Base-by-base conservation (phyloP, 2,329 filamentous ascomycete genomes). In the Xylariaceae sp. region DNA sequence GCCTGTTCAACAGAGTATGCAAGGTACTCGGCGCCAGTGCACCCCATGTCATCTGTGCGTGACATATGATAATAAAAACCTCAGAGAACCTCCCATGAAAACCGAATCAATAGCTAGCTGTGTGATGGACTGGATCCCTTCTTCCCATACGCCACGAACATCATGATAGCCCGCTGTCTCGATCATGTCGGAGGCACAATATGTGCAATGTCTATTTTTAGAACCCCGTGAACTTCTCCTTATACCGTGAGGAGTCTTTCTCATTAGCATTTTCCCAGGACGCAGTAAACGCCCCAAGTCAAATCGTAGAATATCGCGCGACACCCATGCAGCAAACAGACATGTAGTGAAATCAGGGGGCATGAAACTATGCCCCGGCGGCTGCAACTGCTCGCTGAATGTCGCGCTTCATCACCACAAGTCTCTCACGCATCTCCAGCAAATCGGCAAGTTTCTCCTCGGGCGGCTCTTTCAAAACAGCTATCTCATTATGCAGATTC, bases 371-470 rank as follows among this genome's bases (percentile, higher is more conserved):
- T 17, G 64, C 61, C 15, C 23, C 23, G 23, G 56, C 64, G 64
- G 73, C 57, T 68, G 73, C 68, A 70, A 76, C 70, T 58, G 79
- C 76, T 63, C 72, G 73, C 66, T 84, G 80, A 50, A 88, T 87
- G 59, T 84, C 78, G 64, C 70, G 74, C 76, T 87, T 87, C 79
- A 87, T 79, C n/a, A 65, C 64, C 63, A 79, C 75, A 52, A 88
- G 72, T 39, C 78, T 75, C 34, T 77, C 73, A 58, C 82, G 79
- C 82, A 87, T 82, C 11, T 80, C 77, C 35, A 80, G 66, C 51
- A 87, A 69, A 52, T 80, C 71, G 4, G 74, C 73, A 55, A 87
- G 71, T 67, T 82, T 80, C 13, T 79, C 75, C 59, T 78, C 73
- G 0, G 79, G 77, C 2, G 84, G 82, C 54, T 83, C 76, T 44